Evolutionary conservation across 306 rosid genomes (phyloP).

Genomic region (Prosopis cineraria): DNA sequence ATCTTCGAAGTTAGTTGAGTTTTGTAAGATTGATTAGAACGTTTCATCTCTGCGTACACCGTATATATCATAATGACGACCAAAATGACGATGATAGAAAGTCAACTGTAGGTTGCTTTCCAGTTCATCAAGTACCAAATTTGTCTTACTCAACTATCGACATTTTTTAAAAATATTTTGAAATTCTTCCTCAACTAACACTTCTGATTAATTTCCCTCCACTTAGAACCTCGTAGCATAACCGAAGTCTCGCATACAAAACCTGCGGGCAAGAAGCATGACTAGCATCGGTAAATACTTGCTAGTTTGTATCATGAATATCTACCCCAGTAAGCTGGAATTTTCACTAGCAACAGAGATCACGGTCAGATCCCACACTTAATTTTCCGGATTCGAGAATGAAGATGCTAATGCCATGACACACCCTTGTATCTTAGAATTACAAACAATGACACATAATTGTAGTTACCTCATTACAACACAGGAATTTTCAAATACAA

Average conservation of each 20-base stretch:
- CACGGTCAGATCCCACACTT: background rate
- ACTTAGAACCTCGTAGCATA: no score
- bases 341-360: background rate
- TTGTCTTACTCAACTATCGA: background rate
- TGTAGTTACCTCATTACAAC: no score
- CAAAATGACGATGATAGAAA: no score
- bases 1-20: background rate
- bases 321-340: background rate
- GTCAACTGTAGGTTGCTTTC: background rate
- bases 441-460: background rate
- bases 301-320: background rate
- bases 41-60: background rate
- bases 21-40: background rate
- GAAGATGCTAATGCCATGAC: background rate
- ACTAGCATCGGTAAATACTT: background rate
- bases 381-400: background rate
- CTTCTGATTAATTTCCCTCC: background rate
- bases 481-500: background rate
- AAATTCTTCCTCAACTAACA: background rate
- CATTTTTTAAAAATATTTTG: background rate
- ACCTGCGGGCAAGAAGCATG: background rate
- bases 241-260: background rate
- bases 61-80: background rate
- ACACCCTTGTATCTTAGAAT: background rate
- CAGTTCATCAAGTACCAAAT: background rate